Evolutionary conservation across 2,329 filamentous ascomycete species (phyloP).

Genomic region (Ophiosphaerella korrae): DNA sequence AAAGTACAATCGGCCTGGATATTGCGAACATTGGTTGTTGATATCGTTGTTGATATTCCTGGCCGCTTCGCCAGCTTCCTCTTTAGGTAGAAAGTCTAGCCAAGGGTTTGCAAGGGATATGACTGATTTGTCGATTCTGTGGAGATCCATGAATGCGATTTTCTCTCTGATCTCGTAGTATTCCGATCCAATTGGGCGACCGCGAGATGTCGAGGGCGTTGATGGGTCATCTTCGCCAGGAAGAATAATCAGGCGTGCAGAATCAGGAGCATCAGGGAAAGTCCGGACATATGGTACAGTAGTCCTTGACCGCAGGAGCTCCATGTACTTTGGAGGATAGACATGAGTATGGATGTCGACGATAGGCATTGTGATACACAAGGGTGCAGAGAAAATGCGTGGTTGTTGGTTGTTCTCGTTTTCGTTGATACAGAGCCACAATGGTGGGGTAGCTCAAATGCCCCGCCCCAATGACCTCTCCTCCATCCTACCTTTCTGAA

Average conservation of each 20-base stretch:
- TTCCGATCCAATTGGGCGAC: slow-evolving; percentile 80
- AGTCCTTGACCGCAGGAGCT: slow-evolving; percentile 60
- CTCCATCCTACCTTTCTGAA: slow-evolving; percentile 41
- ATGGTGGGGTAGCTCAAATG: slow-evolving; percentile 25
- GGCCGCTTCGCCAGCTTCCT: slow-evolving; percentile 68
- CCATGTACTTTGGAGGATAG: slow-evolving; percentile 65
- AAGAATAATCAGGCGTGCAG: slow-evolving; percentile 70
- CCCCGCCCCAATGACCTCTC: slow-evolving; percentile 27
- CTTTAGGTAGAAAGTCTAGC: slow-evolving; percentile 77
- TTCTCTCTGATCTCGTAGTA: slow-evolving; percentile 83
- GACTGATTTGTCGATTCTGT: slow-evolving; percentile 81
- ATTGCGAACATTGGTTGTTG: slow-evolving; percentile 68
- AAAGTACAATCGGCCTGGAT: slow-evolving; percentile 74
- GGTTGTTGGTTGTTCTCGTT: neutral
- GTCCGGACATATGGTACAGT: slow-evolving; percentile 73
- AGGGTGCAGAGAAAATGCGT: no score
- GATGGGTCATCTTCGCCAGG: slow-evolving; percentile 61
- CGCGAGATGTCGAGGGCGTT: slow-evolving; percentile 63
- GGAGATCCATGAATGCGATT: slow-evolving; percentile 83
- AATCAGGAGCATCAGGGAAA: slow-evolving; percentile 59
- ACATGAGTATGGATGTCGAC: slow-evolving; percentile 69
- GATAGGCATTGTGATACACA: slow-evolving; percentile 44
- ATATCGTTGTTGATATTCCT: slow-evolving; percentile 77
- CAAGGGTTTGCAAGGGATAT: slow-evolving; percentile 92
- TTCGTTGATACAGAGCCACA: no score